phyloP scores from a whole-genome alignment of 2,329 filamentous ascomycete genomes.

The Gremmenia infestans region DNA sequence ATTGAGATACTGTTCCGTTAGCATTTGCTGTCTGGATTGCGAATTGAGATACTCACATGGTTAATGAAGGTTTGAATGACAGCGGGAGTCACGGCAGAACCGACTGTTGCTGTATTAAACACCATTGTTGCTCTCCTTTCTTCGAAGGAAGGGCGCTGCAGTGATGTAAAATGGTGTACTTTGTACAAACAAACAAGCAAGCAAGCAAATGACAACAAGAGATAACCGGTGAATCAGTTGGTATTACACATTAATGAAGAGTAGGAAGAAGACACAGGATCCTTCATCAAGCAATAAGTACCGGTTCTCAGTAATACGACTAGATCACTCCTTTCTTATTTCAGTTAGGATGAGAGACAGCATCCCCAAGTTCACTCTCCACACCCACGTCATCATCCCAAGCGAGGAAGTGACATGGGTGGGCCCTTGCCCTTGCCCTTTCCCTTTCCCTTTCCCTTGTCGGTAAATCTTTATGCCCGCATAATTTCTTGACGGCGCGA shows the following conservation, averaged over 20 bases:
- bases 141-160: background rate
- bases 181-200: background rate
- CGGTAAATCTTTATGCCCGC: slow-evolving; percentile 2
- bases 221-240: background rate
- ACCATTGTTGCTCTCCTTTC: slow-evolving; percentile 22
- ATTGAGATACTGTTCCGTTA: slow-evolving; percentile 66
- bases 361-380: too few species aligned
- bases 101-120: slow-evolving; percentile 76
- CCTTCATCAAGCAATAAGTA: too few species aligned
- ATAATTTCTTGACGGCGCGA: too few species aligned
- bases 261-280: too few species aligned
- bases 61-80: slow-evolving; percentile 81
- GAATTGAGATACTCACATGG: slow-evolving; percentile 56
- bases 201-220: background rate
- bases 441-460: background rate
- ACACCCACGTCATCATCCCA: background rate
- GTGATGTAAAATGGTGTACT: background rate
- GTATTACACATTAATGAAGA: too few species aligned
- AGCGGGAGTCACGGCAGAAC: slow-evolving; percentile 79
- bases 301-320: too few species aligned
- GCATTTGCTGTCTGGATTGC: background rate
- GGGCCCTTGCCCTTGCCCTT: background rate
- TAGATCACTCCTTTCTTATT: too few species aligned
- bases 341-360: too few species aligned
- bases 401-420: background rate